phyloP scores from a whole-genome alignment of 495 filamentous ascomycete species.

The Trichocladium antarcticum region DNA sequence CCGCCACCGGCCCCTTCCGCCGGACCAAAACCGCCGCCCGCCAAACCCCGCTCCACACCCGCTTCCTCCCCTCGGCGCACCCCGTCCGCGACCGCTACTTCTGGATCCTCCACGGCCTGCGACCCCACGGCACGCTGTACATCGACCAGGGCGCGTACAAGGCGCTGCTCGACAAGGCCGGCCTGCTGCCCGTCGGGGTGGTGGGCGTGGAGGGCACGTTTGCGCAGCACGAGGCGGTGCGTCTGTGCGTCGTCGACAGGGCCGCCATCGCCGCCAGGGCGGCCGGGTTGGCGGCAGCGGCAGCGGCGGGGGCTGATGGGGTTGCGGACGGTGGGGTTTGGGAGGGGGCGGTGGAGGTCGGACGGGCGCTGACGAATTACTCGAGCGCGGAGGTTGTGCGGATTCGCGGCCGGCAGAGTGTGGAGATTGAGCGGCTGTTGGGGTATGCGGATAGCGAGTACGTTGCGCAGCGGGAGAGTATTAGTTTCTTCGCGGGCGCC shows the following conservation, averaged over 20 bases:
- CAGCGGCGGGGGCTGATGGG: not conserved
- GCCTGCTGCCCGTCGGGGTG: constrained; percentile 86
- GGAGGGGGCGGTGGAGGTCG: constrained; percentile 61
- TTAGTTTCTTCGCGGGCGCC: constrained; percentile 51
- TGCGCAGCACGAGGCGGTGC: constrained; percentile 82
- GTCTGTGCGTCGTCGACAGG: constrained; percentile 61
- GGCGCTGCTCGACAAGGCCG: constrained; percentile 69
- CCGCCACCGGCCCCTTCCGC: constrained; percentile 30
- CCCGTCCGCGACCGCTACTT: constrained; percentile 89
- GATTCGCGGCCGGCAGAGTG: constrained; percentile 76
- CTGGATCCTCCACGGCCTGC: constrained; percentile 93
- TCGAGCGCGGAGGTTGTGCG: constrained; percentile 67
- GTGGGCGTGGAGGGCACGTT: constrained; percentile 79
- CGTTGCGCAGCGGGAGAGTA: constrained; percentile 79
- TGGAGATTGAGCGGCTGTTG: constrained; percentile 61
- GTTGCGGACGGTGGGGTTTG: constrained; percentile 35
- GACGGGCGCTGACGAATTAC: constrained; percentile 88
- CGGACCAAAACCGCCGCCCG: constrained; percentile 22
- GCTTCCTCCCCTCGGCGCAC: constrained; percentile 77
- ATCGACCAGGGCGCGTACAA: constrained; percentile 81
- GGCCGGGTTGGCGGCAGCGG: too few relatives aligned
- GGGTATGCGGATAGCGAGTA: constrained; percentile 95
- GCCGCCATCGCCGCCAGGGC: not conserved
- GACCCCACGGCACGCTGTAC: constrained; percentile 79
- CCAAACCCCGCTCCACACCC: constrained; percentile 72